Evolutionary conservation across 441 rosid species (phyloP), one percentile per base, ranked within the genome.

Genomic region (Pelargonium myrrhifolium): DNA sequence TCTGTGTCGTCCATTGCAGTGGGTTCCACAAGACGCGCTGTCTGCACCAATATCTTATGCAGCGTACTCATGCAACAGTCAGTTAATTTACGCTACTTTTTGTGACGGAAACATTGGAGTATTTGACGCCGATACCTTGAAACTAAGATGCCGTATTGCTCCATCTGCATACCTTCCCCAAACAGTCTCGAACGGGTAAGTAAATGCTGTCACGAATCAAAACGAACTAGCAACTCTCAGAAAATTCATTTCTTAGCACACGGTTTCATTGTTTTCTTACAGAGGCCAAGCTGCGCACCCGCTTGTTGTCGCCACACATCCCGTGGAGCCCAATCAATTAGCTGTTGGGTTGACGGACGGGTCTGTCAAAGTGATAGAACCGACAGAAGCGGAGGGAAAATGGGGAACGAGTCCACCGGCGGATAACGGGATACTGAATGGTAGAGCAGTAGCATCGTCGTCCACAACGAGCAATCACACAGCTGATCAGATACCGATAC

Each of bases 81-180:
- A 88, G 74, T 71, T 87, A 62, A 76, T 94, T 64, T 94, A 82
- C 68, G 87, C 96, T 9, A 65, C 96, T 35, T 89, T 94, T 72
- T 70, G 80, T n/a, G 99, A 94, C 67, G 97, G 97, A 47, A 87
- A 80, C 47, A 49, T 91, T 63, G 99, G 88, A 7, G 92, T 89
- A 61, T 94, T 89, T 0, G 97, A 91, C 67, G 86, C 96, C 9
- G 91, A 89, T 73, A 79, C 71, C 68, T 82, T 91, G 53, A 81
- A 83, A 71, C 76, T 88, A 45, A 79, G 96, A 79, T 94, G 97
- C 76, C 89, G 87, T n/a, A 81, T 94, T 17, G 85, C 90, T 65
- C 78, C 97, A 60, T 78, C 94, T 0, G 77, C 89, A 11, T 91
- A 94, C 75, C 72, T 86, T 66, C 64, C 90, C 43, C 89, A 74